Percentiles rank a stretch among this genome's conserved stretches.
These are phyloP conservation scores for Sambucus nigra DNA, from an alignment of 129 eudicot genomes.

Conservation along the genomic window DNA sequence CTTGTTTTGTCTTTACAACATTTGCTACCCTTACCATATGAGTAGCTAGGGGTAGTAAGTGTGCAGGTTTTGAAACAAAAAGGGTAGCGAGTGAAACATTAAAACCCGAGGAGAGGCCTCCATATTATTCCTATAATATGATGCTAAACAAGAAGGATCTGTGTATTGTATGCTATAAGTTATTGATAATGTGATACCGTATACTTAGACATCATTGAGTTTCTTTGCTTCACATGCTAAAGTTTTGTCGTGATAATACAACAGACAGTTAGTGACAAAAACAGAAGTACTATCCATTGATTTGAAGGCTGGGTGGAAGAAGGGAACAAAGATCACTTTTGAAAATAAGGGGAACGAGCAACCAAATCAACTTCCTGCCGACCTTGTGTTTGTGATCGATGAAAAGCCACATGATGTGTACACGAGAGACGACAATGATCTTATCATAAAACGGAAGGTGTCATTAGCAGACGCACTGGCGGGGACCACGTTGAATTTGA, in stretches of 20 bases:
- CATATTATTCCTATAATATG: no score
- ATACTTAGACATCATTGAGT: no score
- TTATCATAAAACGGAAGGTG: constrained; percentile 24
- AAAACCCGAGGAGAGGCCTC: no score
- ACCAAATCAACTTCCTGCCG: constrained; percentile 38
- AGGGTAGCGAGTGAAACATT: no score
- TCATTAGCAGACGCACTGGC: constrained; percentile 51
- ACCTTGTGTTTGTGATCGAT: constrained; percentile 48
- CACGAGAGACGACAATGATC: constrained; percentile 44
- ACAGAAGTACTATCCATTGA: constrained; percentile 43
- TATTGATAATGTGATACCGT: no score
- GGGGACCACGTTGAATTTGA: constrained; percentile 31
- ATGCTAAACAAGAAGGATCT: no score
- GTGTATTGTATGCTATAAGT: no score
- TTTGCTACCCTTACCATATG: no score
- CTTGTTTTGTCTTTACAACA: no score
- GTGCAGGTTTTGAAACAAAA: no score
- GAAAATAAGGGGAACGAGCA: constrained; percentile 48
- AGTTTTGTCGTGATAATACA: not conserved
- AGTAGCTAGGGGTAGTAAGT: no score
- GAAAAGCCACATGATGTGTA: constrained; percentile 38
- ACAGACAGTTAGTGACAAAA: constrained; percentile 30
- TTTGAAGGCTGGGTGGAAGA: constrained; percentile 52
- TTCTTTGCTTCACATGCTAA: no score
- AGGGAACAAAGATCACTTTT: constrained; percentile 49